phyloP scores from a whole-genome alignment of 108 stramenopile species.

The Schizochytrium sp. region DNA sequence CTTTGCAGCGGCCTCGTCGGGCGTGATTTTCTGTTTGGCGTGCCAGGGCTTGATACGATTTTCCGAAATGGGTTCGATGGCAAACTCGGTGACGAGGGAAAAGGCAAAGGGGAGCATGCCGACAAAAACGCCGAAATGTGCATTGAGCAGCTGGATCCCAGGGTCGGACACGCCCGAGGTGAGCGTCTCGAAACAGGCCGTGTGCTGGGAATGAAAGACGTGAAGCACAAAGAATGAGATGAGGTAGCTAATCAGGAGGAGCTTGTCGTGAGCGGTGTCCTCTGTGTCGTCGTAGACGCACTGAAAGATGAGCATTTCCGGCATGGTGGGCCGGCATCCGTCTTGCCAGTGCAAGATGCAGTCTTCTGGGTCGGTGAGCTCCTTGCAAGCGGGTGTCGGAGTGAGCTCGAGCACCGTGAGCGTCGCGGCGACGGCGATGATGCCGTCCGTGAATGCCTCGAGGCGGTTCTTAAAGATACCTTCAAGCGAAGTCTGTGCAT shows the following conservation, averaged over 20 bases:
- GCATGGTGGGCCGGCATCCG: not conserved
- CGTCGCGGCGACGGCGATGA: not conserved
- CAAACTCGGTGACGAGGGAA: not conserved
- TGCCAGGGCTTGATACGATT: not conserved
- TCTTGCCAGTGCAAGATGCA: constrained; percentile 1
- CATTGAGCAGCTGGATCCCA: not conserved
- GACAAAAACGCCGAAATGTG: not conserved
- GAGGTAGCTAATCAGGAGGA: not conserved
- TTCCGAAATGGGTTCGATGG: not conserved
- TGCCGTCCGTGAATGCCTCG: constrained; percentile 12
- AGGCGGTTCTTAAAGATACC: not conserved
- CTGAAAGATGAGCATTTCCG: not conserved
- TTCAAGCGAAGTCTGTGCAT: too few relatives aligned
- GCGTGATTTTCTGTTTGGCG: not conserved
- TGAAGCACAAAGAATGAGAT: not conserved
- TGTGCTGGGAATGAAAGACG: not conserved
- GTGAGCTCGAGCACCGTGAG: not conserved
- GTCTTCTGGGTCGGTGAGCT: not conserved
- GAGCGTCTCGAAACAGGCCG: not conserved
- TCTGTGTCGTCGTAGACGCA: constrained; percentile 6
- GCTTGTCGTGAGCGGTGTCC: not conserved
- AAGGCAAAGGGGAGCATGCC: not conserved
- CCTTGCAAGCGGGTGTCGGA: not conserved
- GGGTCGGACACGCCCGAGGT: not conserved
- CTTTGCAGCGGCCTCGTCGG: not conserved